Evolutionary conservation across 495 filamentous ascomycete genomes (phyloP), one percentile per base, ranked within the genome.

Genomic region (Trichoderma gamsii): DNA sequence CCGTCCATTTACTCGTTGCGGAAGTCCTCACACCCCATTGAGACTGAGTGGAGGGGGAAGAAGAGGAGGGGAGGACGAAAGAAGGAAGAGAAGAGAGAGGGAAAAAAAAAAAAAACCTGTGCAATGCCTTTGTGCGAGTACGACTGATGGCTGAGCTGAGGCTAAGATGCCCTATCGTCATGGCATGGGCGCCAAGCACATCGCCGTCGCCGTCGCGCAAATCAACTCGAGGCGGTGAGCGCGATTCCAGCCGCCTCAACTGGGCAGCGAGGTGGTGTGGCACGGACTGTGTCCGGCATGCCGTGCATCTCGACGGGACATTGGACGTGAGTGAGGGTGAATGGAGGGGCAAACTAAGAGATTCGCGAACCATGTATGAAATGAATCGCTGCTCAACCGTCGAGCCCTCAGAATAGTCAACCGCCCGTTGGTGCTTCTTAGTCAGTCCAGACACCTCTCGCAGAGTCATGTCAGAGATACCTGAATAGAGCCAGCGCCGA

Each of bases 271-370:
- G 12, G 56, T 61, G 56, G 23, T 29, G 56, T 61, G 56, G 56
- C 56, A 61, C 56, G 56, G 56, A 61, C 56, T 61, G 11, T 18
- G 56, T 61, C 56, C 56, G 56, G 56, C 56, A 61, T 61, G 56
- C 56, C 27, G 56, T 61, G 56, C 56, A 61, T 61, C 56, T 61
- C 25, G 56, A 25, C 11, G 56, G 56, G n/a, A 59, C 11, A 27
- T 23, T 11, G 27, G 3, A 59, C 16, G 12, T 12, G 51, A 56
- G 21, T 9, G 21, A 59, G 51, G 6, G 21, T 27, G n/a, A 59
- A 25, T 21, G 51, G 56, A 61, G 16, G 8, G 56, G 25, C 56
- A 29, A 61, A 61, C 56, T 61, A 61, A 32, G 29, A 12, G 8
- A 32, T 16, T 18, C 16, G n/a, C n/a, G 56, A 32, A 32, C 56